phyloP scores from a whole-genome alignment of 371 early-diverging fungal genomes.

The Parasitella parasitica region DNA sequence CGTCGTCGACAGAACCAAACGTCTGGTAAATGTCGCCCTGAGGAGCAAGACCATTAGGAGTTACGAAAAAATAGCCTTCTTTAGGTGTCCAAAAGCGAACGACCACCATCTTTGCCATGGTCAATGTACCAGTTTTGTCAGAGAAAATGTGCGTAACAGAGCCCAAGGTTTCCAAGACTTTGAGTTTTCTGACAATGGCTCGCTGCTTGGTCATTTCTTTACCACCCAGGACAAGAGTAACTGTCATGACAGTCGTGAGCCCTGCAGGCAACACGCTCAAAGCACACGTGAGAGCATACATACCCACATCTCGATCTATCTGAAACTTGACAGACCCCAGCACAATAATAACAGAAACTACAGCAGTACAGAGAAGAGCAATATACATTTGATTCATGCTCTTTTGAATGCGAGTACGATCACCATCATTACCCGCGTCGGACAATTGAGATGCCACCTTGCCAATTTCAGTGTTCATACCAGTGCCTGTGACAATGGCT shows the following conservation, averaged over 20 bases:
- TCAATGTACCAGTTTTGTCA: constrained; percentile 72
- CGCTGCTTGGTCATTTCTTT: constrained; percentile 38
- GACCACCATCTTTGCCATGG: constrained; percentile 74
- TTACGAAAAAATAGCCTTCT: constrained; percentile 61
- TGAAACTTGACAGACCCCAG: constrained; percentile 59
- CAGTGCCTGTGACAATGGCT: constrained; percentile 81
- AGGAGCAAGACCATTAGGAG: constrained; percentile 65
- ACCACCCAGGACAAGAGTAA: constrained; percentile 40
- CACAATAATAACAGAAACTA: constrained; percentile 50
- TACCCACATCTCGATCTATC: constrained; percentile 32
- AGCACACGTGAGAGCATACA: constrained; percentile 44
- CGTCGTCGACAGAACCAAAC: constrained; percentile 5
- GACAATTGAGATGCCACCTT: constrained; percentile 83
- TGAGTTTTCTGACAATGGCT: constrained; percentile 78
- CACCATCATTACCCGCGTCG: constrained; percentile 48
- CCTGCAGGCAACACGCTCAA: constrained; percentile 43
- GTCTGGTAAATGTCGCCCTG: constrained; percentile 57
- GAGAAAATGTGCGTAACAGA: constrained; percentile 90
- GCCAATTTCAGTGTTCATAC: constrained; percentile 86
- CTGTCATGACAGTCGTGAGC: constrained; percentile 41
- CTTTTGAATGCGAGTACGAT: constrained; percentile 76
- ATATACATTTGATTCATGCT: constrained; percentile 72
- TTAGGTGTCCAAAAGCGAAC: constrained; percentile 69
- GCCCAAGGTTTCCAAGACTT: constrained; percentile 89
- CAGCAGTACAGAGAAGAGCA: constrained; percentile 57